A percentile compares a stretch with the other conserved stretches of the same genome.
Conservation (phyloP, 306 rosid species). For the Acacia crassicarpa region DNA sequence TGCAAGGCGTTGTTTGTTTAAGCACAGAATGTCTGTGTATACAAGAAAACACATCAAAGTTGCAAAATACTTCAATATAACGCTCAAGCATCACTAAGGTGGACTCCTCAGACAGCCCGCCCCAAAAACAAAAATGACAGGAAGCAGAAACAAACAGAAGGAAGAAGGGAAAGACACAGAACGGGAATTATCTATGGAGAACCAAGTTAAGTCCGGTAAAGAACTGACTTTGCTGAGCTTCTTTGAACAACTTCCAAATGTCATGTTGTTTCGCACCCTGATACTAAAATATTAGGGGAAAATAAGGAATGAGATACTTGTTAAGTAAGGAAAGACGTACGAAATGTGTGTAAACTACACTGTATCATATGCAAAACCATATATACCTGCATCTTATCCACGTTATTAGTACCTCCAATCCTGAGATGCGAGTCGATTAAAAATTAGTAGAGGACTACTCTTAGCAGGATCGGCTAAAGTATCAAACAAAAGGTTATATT, state of each 20-base stretch:
- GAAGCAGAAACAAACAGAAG: background rate
- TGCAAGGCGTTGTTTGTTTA: slow-evolving; percentile 62
- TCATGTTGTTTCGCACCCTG: slow-evolving; percentile 38
- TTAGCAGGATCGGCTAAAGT: background rate
- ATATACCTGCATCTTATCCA: slow-evolving; percentile 50
- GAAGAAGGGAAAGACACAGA: background rate
- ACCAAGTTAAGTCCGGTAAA: background rate
- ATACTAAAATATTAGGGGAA: slow-evolving; percentile 33
- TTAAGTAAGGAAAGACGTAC: slow-evolving; percentile 5
- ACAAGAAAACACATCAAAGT: slow-evolving; percentile 22
- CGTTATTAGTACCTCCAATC: slow-evolving; percentile 43
- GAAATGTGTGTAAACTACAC: slow-evolving; percentile 1
- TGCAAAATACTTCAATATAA: slow-evolving; percentile 10
- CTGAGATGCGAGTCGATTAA: slow-evolving; percentile 40
- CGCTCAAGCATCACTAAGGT: slow-evolving; percentile 1
- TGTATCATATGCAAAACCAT: slow-evolving; percentile 24
- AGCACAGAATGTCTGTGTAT: slow-evolving; percentile 61
- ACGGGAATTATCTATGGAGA: background rate
- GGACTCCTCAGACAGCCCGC: background rate
- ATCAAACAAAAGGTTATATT: background rate
- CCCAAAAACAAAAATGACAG: background rate
- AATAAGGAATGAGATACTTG: background rate
- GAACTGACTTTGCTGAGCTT: slow-evolving; percentile 84
- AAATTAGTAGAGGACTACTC: background rate
- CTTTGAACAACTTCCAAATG: slow-evolving; percentile 70